Conservation (phyloP, 78 protist genomes). For the Pigoraptor vietnamica region DNA sequence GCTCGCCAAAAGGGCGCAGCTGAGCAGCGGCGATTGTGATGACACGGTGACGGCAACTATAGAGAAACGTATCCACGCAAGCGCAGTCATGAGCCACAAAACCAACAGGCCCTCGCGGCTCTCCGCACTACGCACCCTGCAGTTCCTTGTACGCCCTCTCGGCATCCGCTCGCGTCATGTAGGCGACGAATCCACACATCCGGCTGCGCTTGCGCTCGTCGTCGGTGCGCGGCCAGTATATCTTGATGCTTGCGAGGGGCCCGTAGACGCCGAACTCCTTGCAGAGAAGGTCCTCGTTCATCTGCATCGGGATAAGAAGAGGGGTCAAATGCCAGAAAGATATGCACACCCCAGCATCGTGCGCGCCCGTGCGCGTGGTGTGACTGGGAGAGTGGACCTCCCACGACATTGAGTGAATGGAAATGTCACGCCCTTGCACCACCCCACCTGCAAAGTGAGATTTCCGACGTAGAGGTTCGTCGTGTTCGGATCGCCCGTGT, state of each 20-base stretch:
- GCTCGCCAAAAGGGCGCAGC: too few species aligned
- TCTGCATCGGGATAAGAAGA: neutral
- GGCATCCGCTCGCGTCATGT: slow-evolving; percentile 30
- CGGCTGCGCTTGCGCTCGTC: slow-evolving; percentile 8
- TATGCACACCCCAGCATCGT: too few species aligned
- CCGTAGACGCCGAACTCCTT: slow-evolving; percentile 15
- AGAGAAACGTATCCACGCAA: neutral
- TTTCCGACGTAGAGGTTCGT: slow-evolving; percentile 39
- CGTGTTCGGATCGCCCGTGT: slow-evolving; percentile 10
- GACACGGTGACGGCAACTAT: too few species aligned
- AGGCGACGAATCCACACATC: slow-evolving; percentile 40
- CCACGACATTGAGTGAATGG: too few species aligned
- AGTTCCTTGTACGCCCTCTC: slow-evolving; percentile 1
- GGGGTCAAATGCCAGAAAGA: too few species aligned
- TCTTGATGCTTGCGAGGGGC: slow-evolving; percentile 39
- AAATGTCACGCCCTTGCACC: too few species aligned
- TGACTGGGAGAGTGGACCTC: too few species aligned
- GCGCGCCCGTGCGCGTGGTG: too few species aligned
- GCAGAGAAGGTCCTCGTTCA: slow-evolving; percentile 21
- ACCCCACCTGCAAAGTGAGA: slow-evolving; percentile 9
- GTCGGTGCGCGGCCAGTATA: slow-evolving; percentile 53
- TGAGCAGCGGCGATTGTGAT: too few species aligned
- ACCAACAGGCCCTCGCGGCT: neutral
- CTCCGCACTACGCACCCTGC: neutral
- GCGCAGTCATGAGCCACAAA: too few species aligned